Base-by-base conservation (phyloP, 2,329 filamentous ascomycete genomes). In the Domatiomyces catenatus region DNA sequence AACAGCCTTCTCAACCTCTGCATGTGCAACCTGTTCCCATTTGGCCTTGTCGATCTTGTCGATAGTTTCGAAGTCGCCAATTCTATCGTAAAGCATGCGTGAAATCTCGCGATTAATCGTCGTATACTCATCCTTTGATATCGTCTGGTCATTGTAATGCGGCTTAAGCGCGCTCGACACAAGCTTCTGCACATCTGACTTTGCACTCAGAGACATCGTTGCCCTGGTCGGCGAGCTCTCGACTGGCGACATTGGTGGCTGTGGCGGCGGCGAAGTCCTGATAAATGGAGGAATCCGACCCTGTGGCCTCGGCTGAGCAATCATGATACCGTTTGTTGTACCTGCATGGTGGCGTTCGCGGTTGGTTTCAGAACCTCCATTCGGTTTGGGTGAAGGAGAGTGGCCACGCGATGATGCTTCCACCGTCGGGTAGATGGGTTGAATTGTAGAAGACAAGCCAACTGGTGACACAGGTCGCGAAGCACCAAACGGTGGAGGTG, bases 101-200 rank as follows among this genome's bases (percentile, higher is more conserved):
- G 87, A 95, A 32, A 96, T 81, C 53, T 84, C 83, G 55, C 88
- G 82, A 64, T 96, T 96, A 67, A 96, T 94, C 51, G 80, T 80
- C 2, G 86, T 90, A 65, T 94, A 98, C 66, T 95, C 84, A 53
- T 94, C 86, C 58, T 88, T 86, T 17, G 82, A 87, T 54, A 96
- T 76, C 55, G 83, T 78, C 59, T 84, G 82, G 43, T 83, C 83
- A 55, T 81, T 77, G 73, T 90, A 96, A 57, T 87, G 78, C 28
- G 89, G 87, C 59, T 86, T 85, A 44, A 98, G 72, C 5, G 85
- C 86, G 43, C 76, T 73, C 56, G 86, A 85, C 59, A 96, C 92
- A 68, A 96, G 87, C 59, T 81, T 82, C 63, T 88, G 90, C 56
- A 98, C 84, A 62, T 81, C 87, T 58, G 86, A 81, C 66, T 98